Base-by-base conservation (phyloP, 306 rosid species). In the Ziziphus jujuba region DNA sequence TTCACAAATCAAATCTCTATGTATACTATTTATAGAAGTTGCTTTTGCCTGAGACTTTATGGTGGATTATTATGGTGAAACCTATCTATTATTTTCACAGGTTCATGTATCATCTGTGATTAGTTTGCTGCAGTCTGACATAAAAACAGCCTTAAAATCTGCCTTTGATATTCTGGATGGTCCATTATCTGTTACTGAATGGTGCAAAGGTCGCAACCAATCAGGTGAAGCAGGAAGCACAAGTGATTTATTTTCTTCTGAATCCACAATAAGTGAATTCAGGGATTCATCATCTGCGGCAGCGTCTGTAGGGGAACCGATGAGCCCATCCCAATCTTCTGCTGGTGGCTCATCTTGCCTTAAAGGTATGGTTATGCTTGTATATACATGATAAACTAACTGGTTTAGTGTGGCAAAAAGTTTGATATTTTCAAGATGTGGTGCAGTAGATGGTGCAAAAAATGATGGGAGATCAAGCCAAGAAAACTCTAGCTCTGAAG, bases 161-260 rank as follows among this genome's bases (percentile, higher is more conserved):
- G 98, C 97, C 31, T 93, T 93, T 74, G 48, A 90, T 66, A 75
- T 70, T 85, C 75, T 86, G 80, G 98, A 93, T 69, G 98, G 98
- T 69, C 98, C 98, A 22, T 72, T 93, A 72, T 80, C 91, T 71
- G 85, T 88, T 69, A 84, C 86, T 63, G 98, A 90, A 71, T 93
- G 98, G 98, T 93, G 97, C 90, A 88, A 80, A 83, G 98, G 98
- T 52, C 91, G 91, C 75, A 87, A 79, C 73, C 96, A 83, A 69
- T 81, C 74, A 53, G 82, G 81, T 75, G 98, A 88, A 65, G 53
- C 78, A 40, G 89, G 91, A 78, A 81, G 82, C 40, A 12, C 73
- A 16, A 81, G 79, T 75, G 97, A 90, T 67, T 95, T 91, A 72
- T 84, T 82, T 71, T 90, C 93, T 84, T 88, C 93, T 48, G 98